Percentiles rank a stretch among this genome's conserved stretches.
Evolutionary conservation across 768 basidiomycete genomes (phyloP).

Genomic region (Sarcomyxa edulis): DNA sequence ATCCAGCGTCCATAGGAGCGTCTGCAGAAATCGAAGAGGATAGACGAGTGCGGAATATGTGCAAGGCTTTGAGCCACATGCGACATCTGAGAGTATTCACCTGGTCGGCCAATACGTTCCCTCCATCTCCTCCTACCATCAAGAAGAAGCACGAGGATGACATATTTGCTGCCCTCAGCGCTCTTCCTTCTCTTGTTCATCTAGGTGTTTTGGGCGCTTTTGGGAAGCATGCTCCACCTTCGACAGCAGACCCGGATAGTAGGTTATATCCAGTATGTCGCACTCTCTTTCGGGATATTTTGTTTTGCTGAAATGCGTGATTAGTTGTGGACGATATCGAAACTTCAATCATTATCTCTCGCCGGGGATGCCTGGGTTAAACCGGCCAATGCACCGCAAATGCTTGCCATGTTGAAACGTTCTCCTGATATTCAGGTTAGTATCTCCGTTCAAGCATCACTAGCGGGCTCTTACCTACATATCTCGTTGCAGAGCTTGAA

Average conservation of each 20-base stretch:
- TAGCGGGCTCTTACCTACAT: neutral
- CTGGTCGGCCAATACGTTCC: constrained; percentile 31
- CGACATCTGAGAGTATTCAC: constrained; percentile 32
- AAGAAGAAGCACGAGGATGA: constrained; percentile 32
- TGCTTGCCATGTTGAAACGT: constrained; percentile 21
- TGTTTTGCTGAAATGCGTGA: neutral
- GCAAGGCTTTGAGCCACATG: constrained; percentile 37
- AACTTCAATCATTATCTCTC: constrained; percentile 21
- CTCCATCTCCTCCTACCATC: constrained; percentile 21
- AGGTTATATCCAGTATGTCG: constrained; percentile 32
- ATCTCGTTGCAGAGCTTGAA: constrained; percentile 28
- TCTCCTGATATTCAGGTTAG: constrained; percentile 23
- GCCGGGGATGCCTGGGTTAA: constrained; percentile 24
- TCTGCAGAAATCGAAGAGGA: constrained; percentile 24
- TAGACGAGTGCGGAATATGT: constrained; percentile 30
- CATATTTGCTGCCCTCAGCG: constrained; percentile 26
- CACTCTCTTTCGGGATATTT: neutral
- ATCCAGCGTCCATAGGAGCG: constrained; percentile 9
- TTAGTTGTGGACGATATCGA: constrained; percentile 24
- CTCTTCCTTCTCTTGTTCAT: constrained; percentile 24
- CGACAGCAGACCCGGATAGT: constrained; percentile 21
- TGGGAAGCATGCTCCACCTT: constrained; percentile 28
- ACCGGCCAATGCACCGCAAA: constrained; percentile 14
- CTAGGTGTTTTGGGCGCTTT: constrained; percentile 33
- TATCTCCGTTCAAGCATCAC: neutral